These are phyloP conservation scores for Hemisphaericaspora subhashii DNA, from an alignment of 1,139 yeast genomes.

Conservation along the genomic window DNA sequence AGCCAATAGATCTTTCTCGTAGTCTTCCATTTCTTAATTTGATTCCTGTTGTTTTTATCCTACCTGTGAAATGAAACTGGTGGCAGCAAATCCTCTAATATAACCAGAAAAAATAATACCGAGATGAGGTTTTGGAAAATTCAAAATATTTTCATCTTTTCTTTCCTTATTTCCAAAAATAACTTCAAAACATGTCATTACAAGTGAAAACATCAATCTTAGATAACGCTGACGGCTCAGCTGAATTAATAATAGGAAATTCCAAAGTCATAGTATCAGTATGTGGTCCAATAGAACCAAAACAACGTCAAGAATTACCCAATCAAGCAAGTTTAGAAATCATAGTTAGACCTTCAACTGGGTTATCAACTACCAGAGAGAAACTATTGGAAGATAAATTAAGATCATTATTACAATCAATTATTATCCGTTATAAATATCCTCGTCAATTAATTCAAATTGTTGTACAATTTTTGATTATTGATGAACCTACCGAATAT, in stretches of 20 bases:
- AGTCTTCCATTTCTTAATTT: constrained; percentile 21
- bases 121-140: constrained; percentile 9
- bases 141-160: not conserved
- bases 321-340: constrained; percentile 76
- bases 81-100: constrained; percentile 1
- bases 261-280: constrained; percentile 69
- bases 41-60: not conserved
- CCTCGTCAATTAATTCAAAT: constrained; percentile 87
- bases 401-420: constrained; percentile 58
- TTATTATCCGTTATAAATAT: constrained; percentile 63
- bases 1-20: constrained; percentile 34
- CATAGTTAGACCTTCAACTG: constrained; percentile 75
- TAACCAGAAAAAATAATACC: not conserved
- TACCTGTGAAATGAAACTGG: not conserved
- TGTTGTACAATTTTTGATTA: constrained; percentile 75
- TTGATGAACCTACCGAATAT: constrained; percentile 29
- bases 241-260: constrained; percentile 41
- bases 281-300: constrained; percentile 89
- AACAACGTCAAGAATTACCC: constrained; percentile 81
- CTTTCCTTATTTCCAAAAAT: not conserved
- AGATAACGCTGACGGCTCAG: constrained; percentile 77
- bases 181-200: constrained; percentile 14
- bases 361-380: constrained; percentile 78
- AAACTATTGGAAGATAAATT: constrained; percentile 72
- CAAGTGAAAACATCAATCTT: constrained; percentile 36